Evolutionary conservation across 2,329 filamentous ascomycete genomes (phyloP), one percentile per base, ranked within the genome.

Genomic region (Alternaria sp.): DNA sequence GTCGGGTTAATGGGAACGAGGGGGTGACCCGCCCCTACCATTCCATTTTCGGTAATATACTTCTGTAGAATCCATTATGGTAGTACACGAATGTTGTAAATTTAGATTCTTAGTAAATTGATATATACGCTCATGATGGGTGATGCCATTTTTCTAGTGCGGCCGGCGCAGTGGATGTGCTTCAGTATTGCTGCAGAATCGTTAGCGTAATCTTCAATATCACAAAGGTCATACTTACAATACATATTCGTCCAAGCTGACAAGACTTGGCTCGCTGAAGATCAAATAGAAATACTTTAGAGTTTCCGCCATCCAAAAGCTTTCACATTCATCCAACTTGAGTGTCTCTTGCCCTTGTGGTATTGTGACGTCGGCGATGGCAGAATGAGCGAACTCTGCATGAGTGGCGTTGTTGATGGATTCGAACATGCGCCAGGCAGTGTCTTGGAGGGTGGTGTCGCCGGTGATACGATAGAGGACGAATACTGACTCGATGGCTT

Each of bases 401-500:
- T 84, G 82, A 3, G 92, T 94, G 30, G 88, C 85, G 33, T 85
- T 85, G 60, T 91, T 84, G 55, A 96, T 88, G 20, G 90, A 85
- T 66, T 89, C 82, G 77, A 93, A 97, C 92, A 97, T 96, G 54
- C 84, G 83, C 94, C 94, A 97, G 15, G 92, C 94, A 69, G 91
- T 90, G 26, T 96, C 92, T 76, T 91, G 90, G 86, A 92, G 93
- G 5, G 81, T 79, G 2, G 85, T 81, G 67, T 96, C 91, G 51
- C 93, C 94, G 0, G 93, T 96, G 79, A 96, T 93, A 75, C 94
- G 92, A 82, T 96, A 96, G 84, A 96, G 90, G 81, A 94, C 92
- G 86, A 93, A 96, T 14, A 96, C 89, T 1, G 90, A 93, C 74
- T 97, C 93, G 71, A 97, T 94, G 1, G 92, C 92, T 82, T 97